Base-by-base conservation (phyloP, 352 stramenopile species). In the Pythium phragmitis region DNA sequence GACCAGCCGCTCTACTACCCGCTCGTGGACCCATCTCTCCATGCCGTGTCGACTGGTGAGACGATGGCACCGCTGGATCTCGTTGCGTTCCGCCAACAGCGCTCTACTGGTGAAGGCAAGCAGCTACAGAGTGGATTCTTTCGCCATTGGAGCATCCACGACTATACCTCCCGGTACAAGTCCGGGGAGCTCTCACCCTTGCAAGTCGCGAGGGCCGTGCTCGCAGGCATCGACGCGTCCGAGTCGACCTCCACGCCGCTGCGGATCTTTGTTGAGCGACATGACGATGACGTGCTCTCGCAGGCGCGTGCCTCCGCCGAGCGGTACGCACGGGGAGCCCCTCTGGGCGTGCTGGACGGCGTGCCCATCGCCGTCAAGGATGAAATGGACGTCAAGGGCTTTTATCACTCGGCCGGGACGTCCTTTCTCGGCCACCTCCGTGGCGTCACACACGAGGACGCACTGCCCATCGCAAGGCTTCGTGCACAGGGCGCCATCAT, bases 341-440 rank as follows among this genome's bases (percentile, higher is more conserved):
- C 79, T 2, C 65, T 96, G 9, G 85, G 88, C 17, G 75, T 96
- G 26, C 65, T 97, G 14, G 89, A 98, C 68, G 91, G 91, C 21
- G 89, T 98, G 12, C 89, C 88, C 0, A 75, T 98, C 13, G 83
- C 76, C 3, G 77, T 97, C 52, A 98, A 98, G 71, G 91, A 98
- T 50, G 83, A 92, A 60, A 72, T 96, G 50, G 72, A 82, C 21
- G 78, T 96, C 28, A 79, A 80, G 33, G 84, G 85, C 50, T 81
- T 92, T 65, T 63, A 61, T 19, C 86, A 84, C 57, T 86, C 77
- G n/a, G 68, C 74, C 2, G 91, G 89, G 12, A 94, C 88, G n/a
- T 88, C 76, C 1, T 95, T 93, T 45, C 39, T 96, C 12, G 79
- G 74, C 43, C 73, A 89, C 17, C 62, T 80, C 57, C 67, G 74